Conservation (phyloP, 495 filamentous ascomycete species). For the Apiosordaria backusii region DNA sequence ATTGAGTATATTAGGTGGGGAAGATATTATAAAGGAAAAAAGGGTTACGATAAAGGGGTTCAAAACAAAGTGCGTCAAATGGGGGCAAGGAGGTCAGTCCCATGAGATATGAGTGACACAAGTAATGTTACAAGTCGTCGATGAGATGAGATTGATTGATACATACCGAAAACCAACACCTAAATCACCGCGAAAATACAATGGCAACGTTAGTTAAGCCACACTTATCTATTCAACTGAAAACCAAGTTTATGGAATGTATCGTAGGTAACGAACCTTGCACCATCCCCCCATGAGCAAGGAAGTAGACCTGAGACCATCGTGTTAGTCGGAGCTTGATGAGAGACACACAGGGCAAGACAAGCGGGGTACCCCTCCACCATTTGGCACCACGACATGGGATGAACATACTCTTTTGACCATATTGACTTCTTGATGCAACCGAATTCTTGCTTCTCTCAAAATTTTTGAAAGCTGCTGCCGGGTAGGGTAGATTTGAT, state of each 20-base stretch:
- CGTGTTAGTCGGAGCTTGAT: not conserved
- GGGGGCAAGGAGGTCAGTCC: too few relatives aligned
- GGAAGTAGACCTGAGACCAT: slow-evolving; percentile 46
- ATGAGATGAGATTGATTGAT: not conserved
- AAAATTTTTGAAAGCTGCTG: too few relatives aligned
- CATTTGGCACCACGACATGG: not conserved
- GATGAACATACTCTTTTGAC: slow-evolving; percentile 1
- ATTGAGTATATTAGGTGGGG: slow-evolving; percentile 11
- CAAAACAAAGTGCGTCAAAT: too few relatives aligned
- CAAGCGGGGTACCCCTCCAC: not conserved
- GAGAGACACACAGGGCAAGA: not conserved
- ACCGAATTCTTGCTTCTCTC: not conserved
- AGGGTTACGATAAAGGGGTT: not conserved
- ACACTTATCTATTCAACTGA: too few relatives aligned
- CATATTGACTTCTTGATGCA: not conserved
- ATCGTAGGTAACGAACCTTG: slow-evolving; percentile 50
- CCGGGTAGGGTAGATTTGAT: too few relatives aligned
- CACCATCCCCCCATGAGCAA: slow-evolving; percentile 51
- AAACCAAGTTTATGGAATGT: too few relatives aligned
- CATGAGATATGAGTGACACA: too few relatives aligned
- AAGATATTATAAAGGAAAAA: not conserved
- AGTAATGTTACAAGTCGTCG: not conserved
- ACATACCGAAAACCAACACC: slow-evolving; percentile 25
- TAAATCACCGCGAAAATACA: not conserved
- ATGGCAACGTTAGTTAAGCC: not conserved